Conservation (phyloP, 1,284 basidiomycete species). For the Phellinidium pouzarii region DNA sequence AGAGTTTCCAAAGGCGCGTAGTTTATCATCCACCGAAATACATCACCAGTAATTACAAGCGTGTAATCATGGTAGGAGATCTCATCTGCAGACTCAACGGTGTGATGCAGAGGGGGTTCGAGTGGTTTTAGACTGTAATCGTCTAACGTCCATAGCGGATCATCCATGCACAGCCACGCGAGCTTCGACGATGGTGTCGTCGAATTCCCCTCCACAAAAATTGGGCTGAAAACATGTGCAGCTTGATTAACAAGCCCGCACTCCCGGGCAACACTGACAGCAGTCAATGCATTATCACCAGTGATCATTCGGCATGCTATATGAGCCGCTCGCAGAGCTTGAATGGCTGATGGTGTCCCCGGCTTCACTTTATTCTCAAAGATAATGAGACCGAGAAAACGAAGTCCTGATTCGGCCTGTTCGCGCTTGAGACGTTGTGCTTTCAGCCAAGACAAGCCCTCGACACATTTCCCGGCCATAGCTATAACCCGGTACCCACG, state of each 20-base stretch:
- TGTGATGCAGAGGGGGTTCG: conserved; percentile 56
- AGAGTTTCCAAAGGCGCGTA: conserved; percentile 90
- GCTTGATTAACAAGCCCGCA: conserved; percentile 87
- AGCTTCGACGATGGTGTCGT: conserved; percentile 62
- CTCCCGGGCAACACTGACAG: conserved; percentile 94
- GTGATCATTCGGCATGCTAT: conserved; percentile 97
- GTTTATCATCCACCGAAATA: conserved; percentile 98
- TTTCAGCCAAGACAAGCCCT: conserved; percentile 93
- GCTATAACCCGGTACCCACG: conserved; percentile 98
- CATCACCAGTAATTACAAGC: conserved; percentile 91
- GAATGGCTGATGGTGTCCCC: conserved; percentile 88
- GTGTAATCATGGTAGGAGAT: conserved; percentile 83
- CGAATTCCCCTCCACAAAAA: conserved; percentile 70
- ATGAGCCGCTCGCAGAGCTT: conserved; percentile 83
- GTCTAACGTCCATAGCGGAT: conserved; percentile 81
- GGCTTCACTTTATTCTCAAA: conserved; percentile 99
- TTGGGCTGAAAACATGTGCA: conserved; percentile 87
- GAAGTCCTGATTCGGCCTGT: conserved; percentile 87
- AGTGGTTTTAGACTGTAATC: conserved; percentile 81
- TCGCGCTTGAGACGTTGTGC: conserved; percentile 96
- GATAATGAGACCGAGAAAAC: conserved; percentile 93
- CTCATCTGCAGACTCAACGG: conserved; percentile 57
- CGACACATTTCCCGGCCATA: conserved; percentile 93
- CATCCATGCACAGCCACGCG: conserved; percentile 92
- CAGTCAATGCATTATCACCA: conserved; percentile 95